These are phyloP conservation scores for Cercospora berteroae DNA, from an alignment of 2,329 filamentous ascomycete species.

Conservation along the genomic window DNA sequence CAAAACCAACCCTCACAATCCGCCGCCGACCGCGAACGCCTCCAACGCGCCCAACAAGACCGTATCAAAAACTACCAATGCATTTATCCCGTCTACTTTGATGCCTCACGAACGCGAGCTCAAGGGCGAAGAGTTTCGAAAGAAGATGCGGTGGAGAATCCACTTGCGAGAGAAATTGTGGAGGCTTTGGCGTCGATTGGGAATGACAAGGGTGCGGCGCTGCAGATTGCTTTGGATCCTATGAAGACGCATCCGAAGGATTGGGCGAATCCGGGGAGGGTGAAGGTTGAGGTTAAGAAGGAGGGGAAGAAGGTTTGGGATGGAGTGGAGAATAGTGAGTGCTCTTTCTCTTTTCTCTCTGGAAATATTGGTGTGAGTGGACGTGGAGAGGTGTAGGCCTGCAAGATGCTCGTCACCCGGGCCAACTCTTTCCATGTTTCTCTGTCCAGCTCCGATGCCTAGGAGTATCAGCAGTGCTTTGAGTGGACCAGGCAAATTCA, in stretches of 20 bases:
- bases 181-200: conserved; percentile 72
- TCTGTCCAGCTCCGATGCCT: too few species aligned
- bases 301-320: conserved; percentile 52
- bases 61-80: conserved; percentile 76
- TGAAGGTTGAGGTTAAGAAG: conserved; percentile 72
- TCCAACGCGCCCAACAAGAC: conserved; percentile 46
- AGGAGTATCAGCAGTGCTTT: too few species aligned
- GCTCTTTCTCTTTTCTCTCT: too few species aligned
- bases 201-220: conserved; percentile 40
- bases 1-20: not conserved
- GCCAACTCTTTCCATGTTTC: too few species aligned
- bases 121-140: conserved; percentile 77
- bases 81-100: conserved; percentile 95
- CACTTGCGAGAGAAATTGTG: conserved; percentile 84
- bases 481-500: too few species aligned
- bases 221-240: conserved; percentile 79
- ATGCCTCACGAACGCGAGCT: conserved; percentile 68
- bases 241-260: conserved; percentile 93
- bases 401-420: too few species aligned
- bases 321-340: conserved; percentile 64
- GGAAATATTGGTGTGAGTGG: too few species aligned
- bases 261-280: conserved; percentile 93
- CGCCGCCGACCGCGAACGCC: conserved; percentile 12
- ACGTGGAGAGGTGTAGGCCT: too few species aligned
- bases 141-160: conserved; percentile 73